Conservation (phyloP, 2,329 filamentous ascomycete genomes). For the Fusarium sp. region DNA sequence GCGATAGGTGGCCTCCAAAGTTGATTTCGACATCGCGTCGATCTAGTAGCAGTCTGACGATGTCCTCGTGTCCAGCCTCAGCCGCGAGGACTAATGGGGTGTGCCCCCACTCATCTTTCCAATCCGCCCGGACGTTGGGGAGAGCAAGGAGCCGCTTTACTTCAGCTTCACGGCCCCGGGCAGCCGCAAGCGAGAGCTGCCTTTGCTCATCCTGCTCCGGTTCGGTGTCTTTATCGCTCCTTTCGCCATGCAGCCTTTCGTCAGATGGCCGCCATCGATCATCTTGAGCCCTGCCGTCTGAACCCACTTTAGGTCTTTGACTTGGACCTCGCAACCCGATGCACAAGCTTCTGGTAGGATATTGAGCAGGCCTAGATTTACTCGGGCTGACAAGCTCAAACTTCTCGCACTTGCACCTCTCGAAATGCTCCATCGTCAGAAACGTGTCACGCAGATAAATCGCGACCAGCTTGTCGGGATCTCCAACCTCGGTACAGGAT, state of each 20-base stretch:
- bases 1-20: too few relatives aligned
- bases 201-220: too few relatives aligned
- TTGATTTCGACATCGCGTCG: not conserved
- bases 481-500: not conserved
- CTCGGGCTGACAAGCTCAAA: not conserved
- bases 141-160: not conserved
- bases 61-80: not conserved
- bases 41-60: not conserved
- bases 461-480: not conserved
- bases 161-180: not conserved
- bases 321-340: not conserved
- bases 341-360: constrained; percentile 1
- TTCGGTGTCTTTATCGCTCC: too few relatives aligned
- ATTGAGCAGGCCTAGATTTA: not conserved
- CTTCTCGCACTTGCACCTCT: not conserved
- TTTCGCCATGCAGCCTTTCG: too few relatives aligned
- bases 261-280: too few relatives aligned
- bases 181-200: not conserved
- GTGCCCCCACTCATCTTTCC: not conserved
- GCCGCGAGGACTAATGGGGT: not conserved
- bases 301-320: not conserved
- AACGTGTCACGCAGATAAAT: not conserved
- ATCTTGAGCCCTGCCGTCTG: too few relatives aligned
- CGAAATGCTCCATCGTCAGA: constrained; percentile 13
- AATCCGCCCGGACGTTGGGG: not conserved